A percentile compares a stretch with the other conserved stretches of the same genome.
phyloP scores from a whole-genome alignment of 352 stramenopile species.

The Thraustochytrium striatum region DNA sequence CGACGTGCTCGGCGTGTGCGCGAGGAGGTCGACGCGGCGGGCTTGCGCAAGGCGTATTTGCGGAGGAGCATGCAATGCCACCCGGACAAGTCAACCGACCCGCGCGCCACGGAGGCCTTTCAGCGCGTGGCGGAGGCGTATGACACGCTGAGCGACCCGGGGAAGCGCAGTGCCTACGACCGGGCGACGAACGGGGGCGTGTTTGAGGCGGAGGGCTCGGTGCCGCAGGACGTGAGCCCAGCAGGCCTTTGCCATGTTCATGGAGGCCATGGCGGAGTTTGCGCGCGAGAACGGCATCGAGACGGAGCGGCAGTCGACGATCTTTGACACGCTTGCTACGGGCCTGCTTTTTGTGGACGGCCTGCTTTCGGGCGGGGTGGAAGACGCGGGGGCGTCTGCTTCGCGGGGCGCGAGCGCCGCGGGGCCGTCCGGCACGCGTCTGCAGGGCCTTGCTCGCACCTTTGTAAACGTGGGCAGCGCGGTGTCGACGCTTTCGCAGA shows the following conservation, averaged over 20 bases:
- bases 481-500: conserved; percentile 16
- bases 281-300: conserved; percentile 32
- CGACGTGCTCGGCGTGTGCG: conserved; percentile 1
- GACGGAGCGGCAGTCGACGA: not conserved
- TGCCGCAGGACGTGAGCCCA: conserved; percentile 18
- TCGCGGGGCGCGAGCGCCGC: not conserved
- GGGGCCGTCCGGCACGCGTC: not conserved
- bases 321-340: conserved; percentile 11
- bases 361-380: not conserved
- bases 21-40: not conserved
- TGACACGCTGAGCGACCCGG: conserved; percentile 18
- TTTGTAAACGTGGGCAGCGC: conserved; percentile 20
- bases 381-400: not conserved
- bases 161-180: conserved; percentile 17
- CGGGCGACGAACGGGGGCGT: not conserved
- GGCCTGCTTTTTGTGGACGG: conserved; percentile 30
- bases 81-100: conserved; percentile 25
- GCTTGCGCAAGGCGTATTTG: conserved; percentile 39
- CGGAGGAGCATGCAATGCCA: conserved; percentile 42
- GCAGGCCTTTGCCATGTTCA: conserved; percentile 40
- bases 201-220: not conserved
- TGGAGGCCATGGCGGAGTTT: conserved; percentile 28
- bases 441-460: not conserved
- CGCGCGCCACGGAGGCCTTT: conserved; percentile 31
- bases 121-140: conserved; percentile 44